Evolutionary conservation across 345 rosid species (phyloP).

Genomic region (Eucalyptus cladocalyx): DNA sequence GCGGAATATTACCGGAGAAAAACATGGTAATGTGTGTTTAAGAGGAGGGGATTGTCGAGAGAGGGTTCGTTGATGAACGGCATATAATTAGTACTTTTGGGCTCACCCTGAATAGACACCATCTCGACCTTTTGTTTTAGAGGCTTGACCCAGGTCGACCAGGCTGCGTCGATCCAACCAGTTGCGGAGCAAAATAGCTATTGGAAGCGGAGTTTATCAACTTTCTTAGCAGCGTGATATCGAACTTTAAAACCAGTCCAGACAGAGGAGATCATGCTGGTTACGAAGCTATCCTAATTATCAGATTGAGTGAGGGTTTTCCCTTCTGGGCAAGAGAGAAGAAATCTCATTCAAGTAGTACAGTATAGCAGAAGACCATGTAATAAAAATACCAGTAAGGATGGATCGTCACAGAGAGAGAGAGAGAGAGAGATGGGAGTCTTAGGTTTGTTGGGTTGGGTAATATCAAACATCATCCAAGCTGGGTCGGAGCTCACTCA

Average conservation of each 20-base stretch:
- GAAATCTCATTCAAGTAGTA: not conserved
- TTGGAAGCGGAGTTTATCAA: not conserved
- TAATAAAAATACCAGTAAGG: not conserved
- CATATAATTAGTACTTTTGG: not conserved
- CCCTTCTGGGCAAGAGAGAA: not conserved
- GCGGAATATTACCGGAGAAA: not conserved
- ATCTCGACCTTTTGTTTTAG: not conserved
- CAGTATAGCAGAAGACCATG: not conserved
- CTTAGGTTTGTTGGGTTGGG: not conserved
- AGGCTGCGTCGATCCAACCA: not conserved
- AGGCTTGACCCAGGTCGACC: not conserved
- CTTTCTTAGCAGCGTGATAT: not conserved
- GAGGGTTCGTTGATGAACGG: not conserved
- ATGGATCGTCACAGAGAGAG: not conserved
- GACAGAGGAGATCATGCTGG: not conserved
- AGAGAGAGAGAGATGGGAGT: not conserved
- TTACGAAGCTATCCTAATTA: not conserved
- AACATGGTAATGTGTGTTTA: not conserved
- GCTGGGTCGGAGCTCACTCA: not conserved
- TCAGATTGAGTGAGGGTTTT: not conserved
- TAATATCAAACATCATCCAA: not conserved
- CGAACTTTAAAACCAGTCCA: not conserved
- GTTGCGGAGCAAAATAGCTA: not conserved
- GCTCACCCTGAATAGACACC: not conserved
- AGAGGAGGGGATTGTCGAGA: not conserved